These are phyloP conservation scores for Hypsizygus ulmarius DNA, from an alignment of 1,284 basidiomycete species.

Conservation along the genomic window DNA sequence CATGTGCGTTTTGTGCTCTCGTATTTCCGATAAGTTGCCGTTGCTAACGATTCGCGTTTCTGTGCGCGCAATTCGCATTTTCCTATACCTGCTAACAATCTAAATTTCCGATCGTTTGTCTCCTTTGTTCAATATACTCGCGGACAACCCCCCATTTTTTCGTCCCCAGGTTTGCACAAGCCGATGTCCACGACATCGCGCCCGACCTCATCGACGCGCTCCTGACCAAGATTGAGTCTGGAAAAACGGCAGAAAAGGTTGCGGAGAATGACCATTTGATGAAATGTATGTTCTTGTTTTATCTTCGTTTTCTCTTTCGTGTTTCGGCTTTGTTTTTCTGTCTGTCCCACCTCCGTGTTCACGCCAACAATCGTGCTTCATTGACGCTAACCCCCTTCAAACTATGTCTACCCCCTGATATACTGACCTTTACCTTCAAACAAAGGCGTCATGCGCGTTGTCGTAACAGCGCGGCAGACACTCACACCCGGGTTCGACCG, in stretches of 20 bases:
- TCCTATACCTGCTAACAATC: no score
- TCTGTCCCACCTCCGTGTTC: no score
- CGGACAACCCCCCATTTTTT: no score
- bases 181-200: conserved; percentile 84
- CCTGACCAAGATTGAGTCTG: conserved; percentile 79
- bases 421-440: neutral
- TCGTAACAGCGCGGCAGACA: conserved; percentile 83
- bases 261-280: conserved; percentile 98
- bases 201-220: conserved; percentile 75
- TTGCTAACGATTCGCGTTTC: neutral
- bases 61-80: neutral
- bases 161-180: conserved; percentile 85
- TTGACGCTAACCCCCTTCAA: no score
- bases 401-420: neutral
- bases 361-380: no score
- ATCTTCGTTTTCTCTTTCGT: neutral
- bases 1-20: conserved; percentile 43
- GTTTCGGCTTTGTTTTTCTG: no score
- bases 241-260: conserved; percentile 88
- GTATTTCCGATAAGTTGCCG: no score
- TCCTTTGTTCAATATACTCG: no score
- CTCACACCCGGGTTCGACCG: conserved; percentile 68
- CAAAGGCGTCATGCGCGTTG: conserved; percentile 88
- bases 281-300: conserved; percentile 69
- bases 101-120: no score